phyloP scores from a whole-genome alignment of 2,329 filamentous ascomycete genomes.

The Ceratocystis variospora region DNA sequence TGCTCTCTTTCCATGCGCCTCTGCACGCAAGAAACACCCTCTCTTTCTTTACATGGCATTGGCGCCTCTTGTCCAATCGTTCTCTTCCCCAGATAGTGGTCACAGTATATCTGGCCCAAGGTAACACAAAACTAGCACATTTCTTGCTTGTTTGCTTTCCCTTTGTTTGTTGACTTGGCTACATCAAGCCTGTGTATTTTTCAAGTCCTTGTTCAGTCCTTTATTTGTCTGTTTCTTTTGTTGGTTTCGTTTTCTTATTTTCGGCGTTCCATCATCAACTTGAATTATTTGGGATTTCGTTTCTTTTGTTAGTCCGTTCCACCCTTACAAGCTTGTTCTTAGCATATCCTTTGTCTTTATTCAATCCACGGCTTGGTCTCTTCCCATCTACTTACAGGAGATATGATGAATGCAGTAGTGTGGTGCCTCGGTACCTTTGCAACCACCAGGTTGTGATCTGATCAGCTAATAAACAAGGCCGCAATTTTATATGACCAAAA shows the following conservation, averaged over 20 bases:
- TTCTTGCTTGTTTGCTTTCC: conserved; percentile 12
- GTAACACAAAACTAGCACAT: conserved; percentile 13
- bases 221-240: conserved; percentile 5
- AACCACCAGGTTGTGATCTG: no score
- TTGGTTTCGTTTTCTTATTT: background rate
- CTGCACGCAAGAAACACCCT: background rate
- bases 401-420: no score
- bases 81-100: conserved; percentile 15
- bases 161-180: background rate
- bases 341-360: background rate
- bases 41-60: background rate
- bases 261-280: background rate
- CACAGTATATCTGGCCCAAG: conserved; percentile 17
- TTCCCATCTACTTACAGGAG: no score
- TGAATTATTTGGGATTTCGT: background rate
- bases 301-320: background rate
- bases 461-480: no score
- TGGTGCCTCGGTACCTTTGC: no score
- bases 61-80: background rate
- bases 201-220: background rate
- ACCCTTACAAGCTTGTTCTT: background rate
- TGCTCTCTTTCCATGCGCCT: background rate
- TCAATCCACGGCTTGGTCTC: no score
- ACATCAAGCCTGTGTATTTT: background rate
- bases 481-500: no score